A percentile compares a stretch with the other conserved stretches of the same genome.
These are phyloP conservation scores for Oropetium thomaeum DNA, from an alignment of 176 grass and related monocot species.

Conservation along the genomic window DNA sequence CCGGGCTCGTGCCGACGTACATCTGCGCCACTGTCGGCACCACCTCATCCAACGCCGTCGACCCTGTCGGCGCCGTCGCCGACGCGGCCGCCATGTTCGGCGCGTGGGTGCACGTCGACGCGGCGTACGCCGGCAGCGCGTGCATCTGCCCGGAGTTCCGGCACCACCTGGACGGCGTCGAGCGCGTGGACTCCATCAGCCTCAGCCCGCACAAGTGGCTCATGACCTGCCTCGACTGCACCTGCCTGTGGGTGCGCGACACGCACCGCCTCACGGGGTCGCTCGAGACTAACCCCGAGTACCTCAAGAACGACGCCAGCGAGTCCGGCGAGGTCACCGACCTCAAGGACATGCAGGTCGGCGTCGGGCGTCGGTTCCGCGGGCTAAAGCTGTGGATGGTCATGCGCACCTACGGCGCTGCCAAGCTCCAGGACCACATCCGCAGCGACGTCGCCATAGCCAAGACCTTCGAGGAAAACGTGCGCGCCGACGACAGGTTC, in stretches of 20 bases:
- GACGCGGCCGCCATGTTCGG: constrained; percentile 20
- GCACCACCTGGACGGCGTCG: constrained; percentile 40
- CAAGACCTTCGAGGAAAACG: constrained; percentile 37
- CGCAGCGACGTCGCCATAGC: constrained; percentile 60
- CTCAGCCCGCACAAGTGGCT: constrained; percentile 65
- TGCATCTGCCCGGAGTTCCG: constrained; percentile 70
- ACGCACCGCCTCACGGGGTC: constrained; percentile 24
- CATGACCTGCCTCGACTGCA: constrained; percentile 44
- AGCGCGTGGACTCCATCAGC: constrained; percentile 45
- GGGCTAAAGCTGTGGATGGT: constrained; percentile 62
- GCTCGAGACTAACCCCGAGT: constrained; percentile 46
- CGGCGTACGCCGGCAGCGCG: constrained; percentile 46
- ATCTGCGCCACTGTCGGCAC: constrained; percentile 54
- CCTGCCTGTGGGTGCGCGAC: constrained; percentile 46
- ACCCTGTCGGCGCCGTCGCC: constrained; percentile 35
- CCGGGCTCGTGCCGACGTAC: constrained; percentile 49
- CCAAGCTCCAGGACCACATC: constrained; percentile 53
- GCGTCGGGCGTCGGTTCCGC: constrained; percentile 48
- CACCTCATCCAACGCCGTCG: constrained; percentile 50
- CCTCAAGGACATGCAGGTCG: constrained; percentile 61
- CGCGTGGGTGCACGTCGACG: constrained; percentile 57
- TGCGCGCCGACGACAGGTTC: constrained; percentile 34
- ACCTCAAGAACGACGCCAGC: constrained; percentile 56
- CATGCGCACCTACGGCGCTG: constrained; percentile 31
- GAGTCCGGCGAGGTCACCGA: constrained; percentile 46